These are phyloP conservation scores for Colletotrichum abscissum DNA, from an alignment of 2,329 filamentous ascomycete species.

Conservation along the genomic window DNA sequence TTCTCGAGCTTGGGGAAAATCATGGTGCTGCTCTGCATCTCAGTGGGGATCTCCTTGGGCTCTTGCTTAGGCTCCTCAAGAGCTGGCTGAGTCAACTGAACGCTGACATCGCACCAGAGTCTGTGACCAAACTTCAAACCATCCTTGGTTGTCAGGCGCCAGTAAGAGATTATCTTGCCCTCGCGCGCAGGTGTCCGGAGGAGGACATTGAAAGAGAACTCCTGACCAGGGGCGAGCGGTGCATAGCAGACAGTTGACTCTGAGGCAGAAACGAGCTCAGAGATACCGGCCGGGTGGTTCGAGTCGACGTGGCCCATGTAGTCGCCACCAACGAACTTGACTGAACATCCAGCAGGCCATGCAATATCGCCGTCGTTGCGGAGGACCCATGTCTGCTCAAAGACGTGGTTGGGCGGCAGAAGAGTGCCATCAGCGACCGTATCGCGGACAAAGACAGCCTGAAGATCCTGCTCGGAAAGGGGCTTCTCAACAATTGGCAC, in stretches of 20 bases:
- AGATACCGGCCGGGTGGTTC: slow-evolving; percentile 80
- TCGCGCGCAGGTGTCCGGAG: slow-evolving; percentile 83
- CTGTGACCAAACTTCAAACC: slow-evolving; percentile 90
- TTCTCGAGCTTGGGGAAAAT: slow-evolving; percentile 97
- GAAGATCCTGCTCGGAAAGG: slow-evolving; percentile 47
- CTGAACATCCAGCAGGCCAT: slow-evolving; percentile 91
- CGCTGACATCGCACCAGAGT: slow-evolving; percentile 92
- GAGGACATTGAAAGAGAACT: slow-evolving; percentile 83
- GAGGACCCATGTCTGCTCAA: slow-evolving; percentile 92
- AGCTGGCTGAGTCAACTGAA: slow-evolving; percentile 57
- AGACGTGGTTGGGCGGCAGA: slow-evolving; percentile 76
- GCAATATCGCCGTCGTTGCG: slow-evolving; percentile 81
- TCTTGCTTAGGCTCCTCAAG: slow-evolving; percentile 47
- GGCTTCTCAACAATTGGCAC: slow-evolving; percentile 38
- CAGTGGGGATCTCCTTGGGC: slow-evolving; percentile 38
- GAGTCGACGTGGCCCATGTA: slow-evolving; percentile 95
- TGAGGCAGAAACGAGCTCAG: slow-evolving; percentile 80
- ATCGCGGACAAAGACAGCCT: slow-evolving; percentile 79
- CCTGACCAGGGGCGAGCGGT: slow-evolving; percentile 78
- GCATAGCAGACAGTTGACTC: slow-evolving; percentile 83
- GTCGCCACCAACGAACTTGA: slow-evolving; percentile 93
- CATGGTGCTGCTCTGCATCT: slow-evolving; percentile 74
- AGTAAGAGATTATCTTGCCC: slow-evolving; percentile 92
- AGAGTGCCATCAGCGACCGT: slow-evolving; percentile 81
- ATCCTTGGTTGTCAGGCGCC: slow-evolving; percentile 87